A percentile compares a stretch with the other conserved stretches of the same genome.
Conservation (phyloP, 2,329 filamentous ascomycete genomes). For the Scorias spongiosa region DNA sequence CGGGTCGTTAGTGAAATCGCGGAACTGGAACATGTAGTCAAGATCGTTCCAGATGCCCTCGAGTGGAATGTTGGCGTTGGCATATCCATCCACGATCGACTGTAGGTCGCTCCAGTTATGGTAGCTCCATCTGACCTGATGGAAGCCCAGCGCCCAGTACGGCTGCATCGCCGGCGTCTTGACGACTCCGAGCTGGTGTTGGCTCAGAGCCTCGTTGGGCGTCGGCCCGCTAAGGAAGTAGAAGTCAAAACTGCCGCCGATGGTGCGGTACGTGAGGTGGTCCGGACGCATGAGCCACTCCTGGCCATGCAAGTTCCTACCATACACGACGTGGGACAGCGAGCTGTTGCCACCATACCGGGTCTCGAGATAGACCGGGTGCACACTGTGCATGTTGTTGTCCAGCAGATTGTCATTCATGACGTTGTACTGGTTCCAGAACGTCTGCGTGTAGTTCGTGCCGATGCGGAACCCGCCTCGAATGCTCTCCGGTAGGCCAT, state of each 20-base stretch:
- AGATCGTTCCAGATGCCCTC: slow-evolving; percentile 27
- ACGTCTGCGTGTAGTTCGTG: slow-evolving; percentile 18
- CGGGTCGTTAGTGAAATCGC: slow-evolving; percentile 42
- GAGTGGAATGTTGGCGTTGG: slow-evolving; percentile 33
- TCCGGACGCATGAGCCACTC: slow-evolving; percentile 17
- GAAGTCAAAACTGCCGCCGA: slow-evolving; percentile 16
- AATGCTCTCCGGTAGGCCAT: slow-evolving; percentile 17
- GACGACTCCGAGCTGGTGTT: slow-evolving; percentile 12
- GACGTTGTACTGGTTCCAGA: slow-evolving; percentile 40
- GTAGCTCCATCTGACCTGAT: slow-evolving; percentile 12
- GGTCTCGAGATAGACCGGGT: slow-evolving; percentile 20
- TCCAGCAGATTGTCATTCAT: slow-evolving; percentile 12
- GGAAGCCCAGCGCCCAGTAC: slow-evolving; percentile 16
- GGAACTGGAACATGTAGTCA: slow-evolving; percentile 39
- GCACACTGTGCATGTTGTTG: slow-evolving; percentile 16
- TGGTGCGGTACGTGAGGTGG: slow-evolving; percentile 16
- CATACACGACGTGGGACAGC: slow-evolving; percentile 18
- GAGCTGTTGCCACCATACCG: slow-evolving; percentile 11
- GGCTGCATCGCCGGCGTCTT: slow-evolving; percentile 11
- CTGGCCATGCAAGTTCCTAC: slow-evolving; percentile 19
- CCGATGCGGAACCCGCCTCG: slow-evolving; percentile 15
- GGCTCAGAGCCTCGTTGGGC: slow-evolving; percentile 10
- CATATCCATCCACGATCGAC: slow-evolving; percentile 37
- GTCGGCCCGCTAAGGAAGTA: slow-evolving; percentile 12
- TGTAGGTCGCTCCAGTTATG: slow-evolving; percentile 44